Evolutionary conservation across 2,329 filamentous ascomycete genomes (phyloP).

Genomic region (Penicillium sp.): DNA sequence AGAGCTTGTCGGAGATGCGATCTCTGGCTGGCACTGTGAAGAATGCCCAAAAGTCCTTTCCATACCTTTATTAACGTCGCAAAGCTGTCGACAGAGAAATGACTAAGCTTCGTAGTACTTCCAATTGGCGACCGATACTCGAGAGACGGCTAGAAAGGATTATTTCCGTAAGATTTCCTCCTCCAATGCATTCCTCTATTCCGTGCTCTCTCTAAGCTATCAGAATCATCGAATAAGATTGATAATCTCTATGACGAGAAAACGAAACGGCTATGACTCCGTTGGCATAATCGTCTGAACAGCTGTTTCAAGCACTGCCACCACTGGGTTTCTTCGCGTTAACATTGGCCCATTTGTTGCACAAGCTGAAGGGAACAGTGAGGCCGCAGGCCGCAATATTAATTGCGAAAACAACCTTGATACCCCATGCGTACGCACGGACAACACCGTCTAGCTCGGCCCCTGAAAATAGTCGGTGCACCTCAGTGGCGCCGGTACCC

Average conservation of each 20-base stretch:
- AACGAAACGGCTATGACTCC: not conserved
- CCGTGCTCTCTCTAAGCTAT: not conserved
- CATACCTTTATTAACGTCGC: conserved; percentile 27
- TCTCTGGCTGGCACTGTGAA: conserved; percentile 26
- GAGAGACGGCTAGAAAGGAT: conserved; percentile 28
- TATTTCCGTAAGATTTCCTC: conserved; percentile 21
- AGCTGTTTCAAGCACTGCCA: not conserved
- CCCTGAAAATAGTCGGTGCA: conserved; percentile 27
- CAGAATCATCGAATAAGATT: not conserved
- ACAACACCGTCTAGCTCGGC: conserved; percentile 29
- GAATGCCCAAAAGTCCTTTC: conserved; percentile 22
- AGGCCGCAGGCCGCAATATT: conserved; percentile 2
- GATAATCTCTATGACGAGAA: not conserved
- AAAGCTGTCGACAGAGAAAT: conserved; percentile 24
- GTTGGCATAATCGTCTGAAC: not conserved
- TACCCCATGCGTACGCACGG: conserved; percentile 33
- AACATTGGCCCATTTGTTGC: conserved; percentile 1
- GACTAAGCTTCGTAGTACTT: conserved; percentile 23
- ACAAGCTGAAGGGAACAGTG: conserved; percentile 3
- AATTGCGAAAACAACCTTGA: conserved; percentile 28
- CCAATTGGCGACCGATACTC: conserved; percentile 20
- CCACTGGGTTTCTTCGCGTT: not conserved
- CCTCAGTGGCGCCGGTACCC: conserved; percentile 28
- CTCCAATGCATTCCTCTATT: not conserved
- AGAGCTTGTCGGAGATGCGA: conserved; percentile 30